Conservation (phyloP, 495 filamentous ascomycete genomes). For the Lasiosphaeria ovina region DNA sequence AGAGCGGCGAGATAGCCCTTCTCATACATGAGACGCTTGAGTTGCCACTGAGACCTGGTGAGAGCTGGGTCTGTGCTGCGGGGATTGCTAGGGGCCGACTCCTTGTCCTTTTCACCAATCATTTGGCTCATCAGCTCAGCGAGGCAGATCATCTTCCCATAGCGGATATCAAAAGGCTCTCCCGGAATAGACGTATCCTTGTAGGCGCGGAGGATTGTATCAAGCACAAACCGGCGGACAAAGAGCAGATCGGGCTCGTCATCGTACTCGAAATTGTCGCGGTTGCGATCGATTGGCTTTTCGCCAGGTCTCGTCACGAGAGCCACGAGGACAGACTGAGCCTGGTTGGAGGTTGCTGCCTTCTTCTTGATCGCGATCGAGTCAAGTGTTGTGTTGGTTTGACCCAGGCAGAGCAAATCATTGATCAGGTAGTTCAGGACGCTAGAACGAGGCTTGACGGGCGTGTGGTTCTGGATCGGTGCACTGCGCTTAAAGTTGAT, state of each 20-base stretch:
- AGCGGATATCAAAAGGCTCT: constrained; percentile 82
- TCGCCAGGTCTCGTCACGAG: constrained; percentile 87
- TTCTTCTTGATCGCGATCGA: constrained; percentile 78
- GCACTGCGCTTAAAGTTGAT: constrained; percentile 95
- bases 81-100: constrained; percentile 38
- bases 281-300: constrained; percentile 49
- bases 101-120: constrained; percentile 73
- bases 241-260: constrained; percentile 88
- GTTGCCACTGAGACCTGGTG: constrained; percentile 60
- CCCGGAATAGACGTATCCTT: constrained; percentile 78
- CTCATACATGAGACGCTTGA: constrained; percentile 95
- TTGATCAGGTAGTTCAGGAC: constrained; percentile 92
- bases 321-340: constrained; percentile 78
- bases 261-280: constrained; percentile 59
- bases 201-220: constrained; percentile 88
- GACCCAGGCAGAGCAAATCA: constrained; percentile 75
- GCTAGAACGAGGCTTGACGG: constrained; percentile 89
- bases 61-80: constrained; percentile 33
- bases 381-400: constrained; percentile 66
- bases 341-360: constrained; percentile 75
- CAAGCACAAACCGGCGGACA: constrained; percentile 89
- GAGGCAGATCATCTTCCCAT: constrained; percentile 77
- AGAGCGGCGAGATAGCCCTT: constrained; percentile 88
- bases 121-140: constrained; percentile 92
- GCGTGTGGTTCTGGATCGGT: constrained; percentile 73